Evolutionary conservation across 140 eudicot genomes (phyloP).

Genomic region (Cichorium intybus): DNA sequence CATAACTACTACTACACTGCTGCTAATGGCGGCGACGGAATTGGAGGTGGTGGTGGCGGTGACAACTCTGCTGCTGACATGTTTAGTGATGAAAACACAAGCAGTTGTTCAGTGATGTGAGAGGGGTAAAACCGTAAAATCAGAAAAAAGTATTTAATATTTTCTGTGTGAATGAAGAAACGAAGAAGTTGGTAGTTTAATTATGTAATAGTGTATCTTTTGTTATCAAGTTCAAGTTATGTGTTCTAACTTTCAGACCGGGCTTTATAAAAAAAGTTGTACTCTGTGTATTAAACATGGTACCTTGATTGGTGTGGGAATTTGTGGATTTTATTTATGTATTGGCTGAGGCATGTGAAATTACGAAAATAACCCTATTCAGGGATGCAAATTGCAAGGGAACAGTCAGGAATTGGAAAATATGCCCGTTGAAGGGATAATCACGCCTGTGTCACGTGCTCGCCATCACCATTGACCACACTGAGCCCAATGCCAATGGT

Average conservation of each 20-base stretch:
- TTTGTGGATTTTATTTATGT: background rate
- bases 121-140: conserved; percentile 20
- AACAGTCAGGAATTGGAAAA: conserved; percentile 9
- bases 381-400: conserved; percentile 18
- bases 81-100: conserved; percentile 77
- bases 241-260: conserved; percentile 7
- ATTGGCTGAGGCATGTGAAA: background rate
- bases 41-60: conserved; percentile 14
- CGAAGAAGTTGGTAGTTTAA: too few relatives aligned
- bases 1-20: conserved; percentile 15
- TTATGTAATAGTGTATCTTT: conserved; percentile 29
- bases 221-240: conserved; percentile 22
- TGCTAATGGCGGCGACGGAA: background rate
- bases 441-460: conserved; percentile 30
- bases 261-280: background rate
- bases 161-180: conserved; percentile 31
- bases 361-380: conserved; percentile 15
- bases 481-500: conserved; percentile 3
- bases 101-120: conserved; percentile 77
- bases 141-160: conserved; percentile 10
- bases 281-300: background rate
- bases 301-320: conserved; percentile 4
- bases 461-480: conserved; percentile 26
- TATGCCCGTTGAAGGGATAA: conserved; percentile 28
- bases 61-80: conserved; percentile 44